Conservation (phyloP, 73 alveolate species). For the Uronychia setigera region DNA sequence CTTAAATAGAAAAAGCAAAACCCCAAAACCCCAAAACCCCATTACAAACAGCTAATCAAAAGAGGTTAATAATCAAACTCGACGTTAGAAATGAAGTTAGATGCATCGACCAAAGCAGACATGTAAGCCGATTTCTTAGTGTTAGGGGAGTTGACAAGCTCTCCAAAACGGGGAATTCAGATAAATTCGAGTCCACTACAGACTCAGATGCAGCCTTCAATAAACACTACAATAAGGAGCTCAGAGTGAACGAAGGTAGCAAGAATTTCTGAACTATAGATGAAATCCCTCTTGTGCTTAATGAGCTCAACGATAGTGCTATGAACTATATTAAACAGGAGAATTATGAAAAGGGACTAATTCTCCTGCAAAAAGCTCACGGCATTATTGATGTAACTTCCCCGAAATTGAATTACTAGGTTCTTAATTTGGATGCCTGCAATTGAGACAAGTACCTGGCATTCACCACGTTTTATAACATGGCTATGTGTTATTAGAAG, state of each 20-base stretch:
- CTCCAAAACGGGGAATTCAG: background rate
- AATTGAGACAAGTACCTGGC: constrained; percentile 43
- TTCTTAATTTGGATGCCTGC: constrained; percentile 33
- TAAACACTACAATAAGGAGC: constrained; percentile 60
- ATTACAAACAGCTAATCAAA: background rate
- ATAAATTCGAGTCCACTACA: background rate
- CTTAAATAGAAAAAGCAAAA: too few species aligned
- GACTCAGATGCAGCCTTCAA: constrained; percentile 51
- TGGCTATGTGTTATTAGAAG: constrained; percentile 60
- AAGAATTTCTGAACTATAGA: constrained; percentile 18
- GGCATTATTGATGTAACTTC: constrained; percentile 66
- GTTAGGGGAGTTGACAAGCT: background rate
- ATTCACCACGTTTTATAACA: constrained; percentile 29
- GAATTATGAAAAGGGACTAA: constrained; percentile 58
- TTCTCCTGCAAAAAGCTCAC: constrained; percentile 60
- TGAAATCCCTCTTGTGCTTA: constrained; percentile 65
- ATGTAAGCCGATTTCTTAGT: background rate
- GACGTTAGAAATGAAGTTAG: constrained; percentile 1
- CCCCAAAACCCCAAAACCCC: constrained; percentile 2
- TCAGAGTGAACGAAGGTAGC: constrained; percentile 36
- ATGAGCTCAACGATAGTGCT: constrained; percentile 64
- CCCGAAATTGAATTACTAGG: background rate
- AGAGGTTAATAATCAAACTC: background rate
- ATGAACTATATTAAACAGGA: constrained; percentile 48
- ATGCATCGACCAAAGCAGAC: background rate